These are phyloP conservation scores for Citrullus colocynthis DNA, from an alignment of 306 rosid species.

Conservation along the genomic window DNA sequence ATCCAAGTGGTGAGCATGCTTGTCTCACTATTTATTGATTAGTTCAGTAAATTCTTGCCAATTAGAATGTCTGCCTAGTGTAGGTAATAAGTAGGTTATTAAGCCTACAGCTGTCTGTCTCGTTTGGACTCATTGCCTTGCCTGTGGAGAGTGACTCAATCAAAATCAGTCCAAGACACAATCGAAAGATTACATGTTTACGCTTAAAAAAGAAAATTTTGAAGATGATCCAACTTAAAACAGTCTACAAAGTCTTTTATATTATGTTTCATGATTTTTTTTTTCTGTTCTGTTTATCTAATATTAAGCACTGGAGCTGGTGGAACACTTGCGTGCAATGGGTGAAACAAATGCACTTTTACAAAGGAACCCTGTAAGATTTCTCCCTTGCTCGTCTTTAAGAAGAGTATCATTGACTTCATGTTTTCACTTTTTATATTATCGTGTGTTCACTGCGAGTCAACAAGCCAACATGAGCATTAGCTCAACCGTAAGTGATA, in stretches of 20 bases:
- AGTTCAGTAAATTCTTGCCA: neutral
- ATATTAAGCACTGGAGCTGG: constrained; percentile 63
- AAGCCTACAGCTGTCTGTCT: neutral
- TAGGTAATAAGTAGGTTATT: neutral
- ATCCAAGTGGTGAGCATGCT: constrained; percentile 63
- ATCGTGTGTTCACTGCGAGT: neutral
- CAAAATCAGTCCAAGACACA: neutral
- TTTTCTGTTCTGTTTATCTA: neutral
- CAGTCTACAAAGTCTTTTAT: neutral
- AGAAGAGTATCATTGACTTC: neutral
- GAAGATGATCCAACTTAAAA: neutral
- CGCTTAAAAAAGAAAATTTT: neutral
- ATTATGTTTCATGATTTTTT: neutral
- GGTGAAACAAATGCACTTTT: constrained; percentile 86
- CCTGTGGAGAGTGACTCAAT: neutral
- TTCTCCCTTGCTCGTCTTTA: neutral
- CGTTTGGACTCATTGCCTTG: neutral
- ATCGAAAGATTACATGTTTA: neutral
- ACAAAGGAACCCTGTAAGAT: constrained; percentile 54
- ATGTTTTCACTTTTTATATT: neutral
- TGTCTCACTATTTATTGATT: neutral
- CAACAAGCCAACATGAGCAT: neutral
- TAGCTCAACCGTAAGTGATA: too few relatives aligned
- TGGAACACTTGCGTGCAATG: constrained; percentile 90
- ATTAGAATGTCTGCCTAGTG: neutral